Percentiles rank a stretch among this genome's conserved stretches.
Evolutionary conservation across 2,329 filamentous ascomycete species (phyloP).

Genomic region (Epichloe scottii): DNA sequence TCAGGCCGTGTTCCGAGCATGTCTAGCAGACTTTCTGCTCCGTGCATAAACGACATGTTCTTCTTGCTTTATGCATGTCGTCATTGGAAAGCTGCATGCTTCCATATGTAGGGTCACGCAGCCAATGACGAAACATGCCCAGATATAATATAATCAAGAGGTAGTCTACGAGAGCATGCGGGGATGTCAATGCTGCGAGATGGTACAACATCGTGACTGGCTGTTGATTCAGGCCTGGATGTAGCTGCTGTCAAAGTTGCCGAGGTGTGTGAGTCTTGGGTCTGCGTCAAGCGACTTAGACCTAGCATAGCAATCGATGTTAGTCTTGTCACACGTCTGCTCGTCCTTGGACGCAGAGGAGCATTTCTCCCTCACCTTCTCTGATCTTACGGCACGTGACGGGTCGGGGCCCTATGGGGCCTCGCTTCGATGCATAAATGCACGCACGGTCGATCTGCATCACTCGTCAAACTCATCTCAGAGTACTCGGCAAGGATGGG

Average conservation of each 20-base stretch:
- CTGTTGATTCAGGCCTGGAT: neutral
- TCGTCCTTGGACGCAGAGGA: too few species aligned
- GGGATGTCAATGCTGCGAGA: neutral
- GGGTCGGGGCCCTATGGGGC: neutral
- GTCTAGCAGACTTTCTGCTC: too few species aligned
- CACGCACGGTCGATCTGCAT: conserved; percentile 2
- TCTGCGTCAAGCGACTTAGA: conserved; percentile 1
- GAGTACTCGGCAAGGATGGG: too few species aligned
- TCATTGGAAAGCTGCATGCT: neutral
- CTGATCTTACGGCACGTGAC: conserved; percentile 1
- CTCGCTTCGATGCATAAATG: too few species aligned
- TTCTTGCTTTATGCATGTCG: too few species aligned
- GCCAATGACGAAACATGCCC: conserved; percentile 10
- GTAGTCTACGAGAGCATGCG: neutral
- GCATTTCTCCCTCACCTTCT: neutral
- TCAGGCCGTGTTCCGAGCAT: too few species aligned
- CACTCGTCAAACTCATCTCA: neutral
- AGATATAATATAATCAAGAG: too few species aligned
- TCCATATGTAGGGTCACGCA: too few species aligned
- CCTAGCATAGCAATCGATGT: neutral
- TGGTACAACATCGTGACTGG: neutral
- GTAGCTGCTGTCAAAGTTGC: neutral
- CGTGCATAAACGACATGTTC: too few species aligned
- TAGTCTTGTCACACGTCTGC: neutral
- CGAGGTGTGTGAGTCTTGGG: neutral